These are phyloP conservation scores for Phytophthora multivora DNA, from an alignment of 352 stramenopile genomes.

Conservation along the genomic window DNA sequence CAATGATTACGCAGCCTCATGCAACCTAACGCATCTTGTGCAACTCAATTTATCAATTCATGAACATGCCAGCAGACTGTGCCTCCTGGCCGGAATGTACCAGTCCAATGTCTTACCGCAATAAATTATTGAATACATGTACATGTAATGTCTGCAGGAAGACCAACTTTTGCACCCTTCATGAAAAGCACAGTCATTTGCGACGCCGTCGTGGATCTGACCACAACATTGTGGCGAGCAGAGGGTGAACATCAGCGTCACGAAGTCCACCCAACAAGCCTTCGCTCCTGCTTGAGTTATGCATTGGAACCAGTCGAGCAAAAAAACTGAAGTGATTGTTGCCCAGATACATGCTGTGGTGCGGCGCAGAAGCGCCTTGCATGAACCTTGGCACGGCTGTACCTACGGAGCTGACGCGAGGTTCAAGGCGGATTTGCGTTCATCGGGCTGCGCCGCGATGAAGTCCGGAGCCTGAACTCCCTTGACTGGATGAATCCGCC, in stretches of 20 bases:
- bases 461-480: conserved; percentile 13
- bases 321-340: conserved; percentile 1
- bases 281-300: background rate
- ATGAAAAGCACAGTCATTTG: conserved; percentile 4
- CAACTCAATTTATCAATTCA: no score
- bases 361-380: background rate
- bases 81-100: no score
- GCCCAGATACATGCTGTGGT: no score
- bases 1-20: no score
- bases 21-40: no score
- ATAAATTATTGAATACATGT: no score
- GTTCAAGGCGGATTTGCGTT: background rate
- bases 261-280: conserved; percentile 1
- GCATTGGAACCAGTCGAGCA: conserved; percentile 4
- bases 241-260: conserved; percentile 2
- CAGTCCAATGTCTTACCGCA: no score
- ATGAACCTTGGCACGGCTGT: background rate
- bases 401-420: background rate
- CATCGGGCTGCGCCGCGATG: background rate
- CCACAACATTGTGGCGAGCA: background rate
- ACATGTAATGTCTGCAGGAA: no score
- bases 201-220: conserved; percentile 1
- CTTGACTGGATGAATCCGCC: conserved; percentile 3
- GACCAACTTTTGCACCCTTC: no score
- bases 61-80: no score